Percentiles rank a stretch among this genome's conserved stretches.
phyloP scores from a whole-genome alignment of 441 rosid species.

The Biscutella laevigata region DNA sequence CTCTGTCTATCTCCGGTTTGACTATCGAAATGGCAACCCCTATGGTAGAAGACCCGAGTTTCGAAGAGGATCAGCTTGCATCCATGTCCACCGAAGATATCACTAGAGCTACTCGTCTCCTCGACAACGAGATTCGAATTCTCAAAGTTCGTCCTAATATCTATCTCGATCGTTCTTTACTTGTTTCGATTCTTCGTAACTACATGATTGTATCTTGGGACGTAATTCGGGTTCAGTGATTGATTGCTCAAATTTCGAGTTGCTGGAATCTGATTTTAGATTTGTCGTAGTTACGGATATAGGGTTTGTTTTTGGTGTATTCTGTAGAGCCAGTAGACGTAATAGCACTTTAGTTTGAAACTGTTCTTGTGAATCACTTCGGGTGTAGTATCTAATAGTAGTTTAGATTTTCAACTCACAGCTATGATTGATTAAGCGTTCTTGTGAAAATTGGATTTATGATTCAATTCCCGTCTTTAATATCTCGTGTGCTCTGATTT shows the following conservation, averaged over 20 bases:
- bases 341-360: neutral
- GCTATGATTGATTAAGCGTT: too few relatives aligned
- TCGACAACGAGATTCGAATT: conserved; percentile 60
- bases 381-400: neutral
- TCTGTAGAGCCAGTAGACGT: neutral
- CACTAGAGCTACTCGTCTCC: conserved; percentile 56
- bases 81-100: conserved; percentile 71
- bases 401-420: neutral
- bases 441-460: too few relatives aligned
- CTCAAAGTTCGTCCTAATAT: conserved; percentile 37
- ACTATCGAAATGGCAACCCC: conserved; percentile 51
- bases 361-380: neutral
- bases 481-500: neutral
- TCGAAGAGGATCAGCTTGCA: conserved; percentile 63
- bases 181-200: neutral
- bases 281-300: conserved; percentile 1
- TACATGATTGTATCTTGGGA: neutral
- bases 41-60: conserved; percentile 54
- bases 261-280: conserved; percentile 9
- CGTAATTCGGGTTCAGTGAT: neutral
- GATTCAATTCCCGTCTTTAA: neutral
- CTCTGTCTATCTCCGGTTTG: conserved; percentile 16
- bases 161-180: neutral
- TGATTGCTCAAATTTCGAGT: neutral
- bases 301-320: conserved; percentile 9